Evolutionary conservation across 371 early-diverging fungal genomes (phyloP), one percentile per base, ranked within the genome.

Genomic region (Mucor saturninus): DNA sequence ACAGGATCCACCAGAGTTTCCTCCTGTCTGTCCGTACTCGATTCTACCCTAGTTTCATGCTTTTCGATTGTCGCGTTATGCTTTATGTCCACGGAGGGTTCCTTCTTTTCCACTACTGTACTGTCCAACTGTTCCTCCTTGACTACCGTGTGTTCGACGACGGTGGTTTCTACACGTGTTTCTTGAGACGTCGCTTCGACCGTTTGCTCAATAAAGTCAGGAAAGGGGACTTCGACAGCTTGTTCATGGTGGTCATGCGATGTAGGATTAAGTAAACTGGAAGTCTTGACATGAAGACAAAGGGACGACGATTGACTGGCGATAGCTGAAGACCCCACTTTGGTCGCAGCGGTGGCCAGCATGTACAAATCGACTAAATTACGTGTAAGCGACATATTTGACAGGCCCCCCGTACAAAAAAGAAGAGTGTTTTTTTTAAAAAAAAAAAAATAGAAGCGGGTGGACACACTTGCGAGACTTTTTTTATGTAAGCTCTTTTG

Each of bases 231-330:
- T 49, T 68, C 64, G 4, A 56, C 31, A n/a, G 56, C 10, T 15
- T 30, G 15, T 43, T 29, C 46, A 31, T 10, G 54, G 5, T 54
- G 15, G 32, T 28, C 15, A 43, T 53, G 32, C 3, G 77, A 64
- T 26, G 79, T 71, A 50, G 81, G 76, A 45, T 78, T 81, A 5
- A 78, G 35, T 8, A 78, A 43, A 49, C 77, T 76, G 21, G 79
- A 81, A 2, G 81, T 81, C 35, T 74, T 74, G 35, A 78, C 62
- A 39, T 78, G 79, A 8, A 71, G 71, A 9, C 73, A 66, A n/a
- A 74, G 11, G 2, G 75, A 70, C 3, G 68, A 68, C 8, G 70
- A 51, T 57, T 81, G 76, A n/a, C 62, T 69, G 28, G 66, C 68
- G 14, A 76, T 32, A 13, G 71, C 61, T 4, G 48, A 61, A 28